These are phyloP conservation scores for Pseudomonodictys pantanalensis DNA, from an alignment of 495 filamentous ascomycete genomes.

Conservation along the genomic window DNA sequence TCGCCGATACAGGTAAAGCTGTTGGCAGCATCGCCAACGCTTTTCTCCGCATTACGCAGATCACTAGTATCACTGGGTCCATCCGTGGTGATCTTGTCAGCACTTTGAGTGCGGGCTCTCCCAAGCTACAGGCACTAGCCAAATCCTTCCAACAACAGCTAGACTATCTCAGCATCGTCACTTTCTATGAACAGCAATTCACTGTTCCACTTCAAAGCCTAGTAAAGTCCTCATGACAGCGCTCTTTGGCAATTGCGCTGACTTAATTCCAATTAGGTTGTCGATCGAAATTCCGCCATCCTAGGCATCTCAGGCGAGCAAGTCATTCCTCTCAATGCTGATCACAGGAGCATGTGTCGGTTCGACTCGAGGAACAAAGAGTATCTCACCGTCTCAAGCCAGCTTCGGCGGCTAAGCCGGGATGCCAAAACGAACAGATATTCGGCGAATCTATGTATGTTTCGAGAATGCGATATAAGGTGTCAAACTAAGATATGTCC, in stretches of 20 bases:
- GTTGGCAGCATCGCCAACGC: constrained; percentile 22
- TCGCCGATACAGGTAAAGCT: constrained; percentile 11
- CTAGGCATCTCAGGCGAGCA: constrained; percentile 22
- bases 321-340: constrained; percentile 15
- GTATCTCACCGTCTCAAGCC: constrained; percentile 5
- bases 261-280: constrained; percentile 17
- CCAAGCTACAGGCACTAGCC: constrained; percentile 2
- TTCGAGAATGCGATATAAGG: not conserved
- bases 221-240: constrained; percentile 1
- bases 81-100: constrained; percentile 17
- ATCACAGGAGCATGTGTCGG: constrained; percentile 32
- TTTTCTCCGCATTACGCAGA: not conserved
- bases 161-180: constrained; percentile 10
- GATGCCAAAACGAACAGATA: not conserved
- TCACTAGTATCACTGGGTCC: not conserved
- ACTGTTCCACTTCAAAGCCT: not conserved
- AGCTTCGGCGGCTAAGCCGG: constrained; percentile 6
- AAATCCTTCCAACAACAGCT: constrained; percentile 8
- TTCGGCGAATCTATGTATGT: constrained; percentile 17
- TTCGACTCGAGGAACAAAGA: constrained; percentile 11
- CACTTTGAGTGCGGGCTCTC: constrained; percentile 10
- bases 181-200: constrained; percentile 23
- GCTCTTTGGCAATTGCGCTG: not conserved
- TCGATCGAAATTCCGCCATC: constrained; percentile 22
- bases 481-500: not conserved